Evolutionary conservation across 176 grass and related monocot genomes (phyloP).

Genomic region (Neostapfia colusana): DNA sequence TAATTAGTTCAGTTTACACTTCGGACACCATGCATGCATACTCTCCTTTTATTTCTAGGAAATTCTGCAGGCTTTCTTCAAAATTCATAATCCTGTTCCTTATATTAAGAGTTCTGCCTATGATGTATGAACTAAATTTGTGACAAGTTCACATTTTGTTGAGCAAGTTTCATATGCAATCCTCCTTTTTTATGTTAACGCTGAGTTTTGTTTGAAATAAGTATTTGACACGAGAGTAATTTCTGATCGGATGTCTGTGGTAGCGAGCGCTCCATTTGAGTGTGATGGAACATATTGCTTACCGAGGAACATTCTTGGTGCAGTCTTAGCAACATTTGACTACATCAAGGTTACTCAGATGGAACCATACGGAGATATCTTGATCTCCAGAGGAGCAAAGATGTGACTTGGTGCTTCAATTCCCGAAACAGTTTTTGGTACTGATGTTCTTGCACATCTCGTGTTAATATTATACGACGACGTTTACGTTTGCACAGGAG

Average conservation of each 20-base stretch:
- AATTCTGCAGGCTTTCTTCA: no score
- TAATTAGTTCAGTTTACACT: slow-evolving; percentile 9
- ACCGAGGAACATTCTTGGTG: slow-evolving; percentile 9
- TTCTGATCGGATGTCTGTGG: neutral
- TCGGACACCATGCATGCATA: neutral
- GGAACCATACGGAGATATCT: slow-evolving; percentile 62
- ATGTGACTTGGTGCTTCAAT: slow-evolving; percentile 49
- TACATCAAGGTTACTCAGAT: slow-evolving; percentile 66
- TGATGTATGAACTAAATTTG: neutral
- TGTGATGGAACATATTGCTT: neutral
- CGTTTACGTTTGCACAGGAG: slow-evolving; percentile 19
- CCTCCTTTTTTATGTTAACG: neutral
- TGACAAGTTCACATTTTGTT: slow-evolving; percentile 1
- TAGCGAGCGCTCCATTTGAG: neutral
- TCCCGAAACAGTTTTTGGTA: neutral
- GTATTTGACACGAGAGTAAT: neutral
- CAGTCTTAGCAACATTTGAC: slow-evolving; percentile 68
- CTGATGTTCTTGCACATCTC: slow-evolving; percentile 12
- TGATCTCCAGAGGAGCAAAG: slow-evolving; percentile 73
- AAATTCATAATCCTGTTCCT: no score
- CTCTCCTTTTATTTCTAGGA: slow-evolving; percentile 9
- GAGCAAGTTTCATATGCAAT: no score
- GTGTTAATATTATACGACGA: slow-evolving; percentile 15
- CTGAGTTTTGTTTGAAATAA: neutral
- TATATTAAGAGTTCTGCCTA: no score